Conservation (phyloP, 768 basidiomycete species). For the Pleurotus giganteus region DNA sequence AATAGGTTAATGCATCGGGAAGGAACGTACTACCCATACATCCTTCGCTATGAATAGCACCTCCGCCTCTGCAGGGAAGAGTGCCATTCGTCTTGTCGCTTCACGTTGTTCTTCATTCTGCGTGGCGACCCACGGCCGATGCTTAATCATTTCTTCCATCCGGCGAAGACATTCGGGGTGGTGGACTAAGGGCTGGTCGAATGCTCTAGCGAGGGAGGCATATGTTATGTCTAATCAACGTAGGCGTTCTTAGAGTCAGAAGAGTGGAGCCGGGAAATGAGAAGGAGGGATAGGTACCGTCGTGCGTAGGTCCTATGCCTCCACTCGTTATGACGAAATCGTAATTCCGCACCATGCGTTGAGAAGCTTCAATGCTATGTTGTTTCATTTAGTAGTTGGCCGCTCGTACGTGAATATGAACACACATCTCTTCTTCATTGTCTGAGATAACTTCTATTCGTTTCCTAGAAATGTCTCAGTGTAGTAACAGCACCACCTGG, state of each 20-base stretch:
- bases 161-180: constrained; percentile 76
- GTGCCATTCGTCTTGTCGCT: constrained; percentile 85
- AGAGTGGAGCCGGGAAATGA: background rate
- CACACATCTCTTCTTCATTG: constrained; percentile 86
- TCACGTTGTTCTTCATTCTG: constrained; percentile 74
- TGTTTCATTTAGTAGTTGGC: constrained; percentile 8
- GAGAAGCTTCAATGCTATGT: constrained; percentile 76
- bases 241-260: background rate
- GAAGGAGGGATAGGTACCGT: constrained; percentile 48
- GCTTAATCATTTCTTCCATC: constrained; percentile 61
- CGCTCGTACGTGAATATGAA: background rate
- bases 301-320: constrained; percentile 90
- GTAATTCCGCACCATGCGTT: constrained; percentile 75
- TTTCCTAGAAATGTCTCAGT: constrained; percentile 51
- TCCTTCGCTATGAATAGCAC: constrained; percentile 76
- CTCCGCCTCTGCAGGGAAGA: constrained; percentile 80
- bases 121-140: constrained; percentile 51
- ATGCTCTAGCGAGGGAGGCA: constrained; percentile 81
- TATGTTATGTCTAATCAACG: constrained; percentile 78
- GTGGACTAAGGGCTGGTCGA: constrained; percentile 66
- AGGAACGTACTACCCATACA: constrained; percentile 75
- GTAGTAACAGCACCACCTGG: constrained; percentile 2
- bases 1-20: no score
- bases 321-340: constrained; percentile 92
- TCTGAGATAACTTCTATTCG: constrained; percentile 91